Percentiles rank a stretch among this genome's conserved stretches.
Evolutionary conservation across 495 filamentous ascomycete species (phyloP).

Genomic region (Articulospora tetracladia): DNA sequence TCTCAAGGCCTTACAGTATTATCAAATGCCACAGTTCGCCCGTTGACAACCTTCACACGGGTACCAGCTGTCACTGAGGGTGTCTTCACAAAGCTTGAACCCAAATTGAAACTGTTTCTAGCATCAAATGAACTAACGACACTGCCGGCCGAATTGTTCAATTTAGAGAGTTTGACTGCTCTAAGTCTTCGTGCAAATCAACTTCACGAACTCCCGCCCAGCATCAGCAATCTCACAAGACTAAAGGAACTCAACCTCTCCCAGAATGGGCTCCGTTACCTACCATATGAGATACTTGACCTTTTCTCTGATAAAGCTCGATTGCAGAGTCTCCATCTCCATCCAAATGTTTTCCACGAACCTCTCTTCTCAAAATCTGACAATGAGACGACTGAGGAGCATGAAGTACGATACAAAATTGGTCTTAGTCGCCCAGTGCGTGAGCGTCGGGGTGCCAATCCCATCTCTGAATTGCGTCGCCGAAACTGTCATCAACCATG

Average conservation of each 20-base stretch:
- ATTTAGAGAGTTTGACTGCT: slow-evolving; percentile 55
- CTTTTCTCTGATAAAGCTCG: slow-evolving; percentile 43
- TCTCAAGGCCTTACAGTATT: slow-evolving; percentile 31
- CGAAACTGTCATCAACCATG: neutral
- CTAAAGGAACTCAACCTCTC: slow-evolving; percentile 67
- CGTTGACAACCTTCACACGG: slow-evolving; percentile 55
- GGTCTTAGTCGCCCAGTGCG: slow-evolving; percentile 20
- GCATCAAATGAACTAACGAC: slow-evolving; percentile 53
- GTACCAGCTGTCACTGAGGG: slow-evolving; percentile 31
- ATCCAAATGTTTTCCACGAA: slow-evolving; percentile 45
- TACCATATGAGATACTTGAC: slow-evolving; percentile 68
- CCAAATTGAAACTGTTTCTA: slow-evolving; percentile 61
- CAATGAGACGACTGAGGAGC: neutral
- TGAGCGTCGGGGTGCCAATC: slow-evolving; percentile 1
- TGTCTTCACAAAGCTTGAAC: slow-evolving; percentile 28
- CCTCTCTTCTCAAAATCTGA: slow-evolving; percentile 21
- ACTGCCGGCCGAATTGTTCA: slow-evolving; percentile 49
- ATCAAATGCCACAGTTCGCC: slow-evolving; percentile 45
- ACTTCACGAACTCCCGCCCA: slow-evolving; percentile 58
- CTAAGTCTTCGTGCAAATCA: slow-evolving; percentile 71
- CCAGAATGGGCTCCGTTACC: slow-evolving; percentile 60
- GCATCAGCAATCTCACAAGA: slow-evolving; percentile 58
- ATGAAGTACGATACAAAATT: slow-evolving; percentile 12
- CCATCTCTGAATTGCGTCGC: neutral
- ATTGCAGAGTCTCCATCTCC: slow-evolving; percentile 33